Evolutionary conservation across 2,329 filamentous ascomycete species (phyloP).

Genomic region (Conoideocrella luteorostrata): DNA sequence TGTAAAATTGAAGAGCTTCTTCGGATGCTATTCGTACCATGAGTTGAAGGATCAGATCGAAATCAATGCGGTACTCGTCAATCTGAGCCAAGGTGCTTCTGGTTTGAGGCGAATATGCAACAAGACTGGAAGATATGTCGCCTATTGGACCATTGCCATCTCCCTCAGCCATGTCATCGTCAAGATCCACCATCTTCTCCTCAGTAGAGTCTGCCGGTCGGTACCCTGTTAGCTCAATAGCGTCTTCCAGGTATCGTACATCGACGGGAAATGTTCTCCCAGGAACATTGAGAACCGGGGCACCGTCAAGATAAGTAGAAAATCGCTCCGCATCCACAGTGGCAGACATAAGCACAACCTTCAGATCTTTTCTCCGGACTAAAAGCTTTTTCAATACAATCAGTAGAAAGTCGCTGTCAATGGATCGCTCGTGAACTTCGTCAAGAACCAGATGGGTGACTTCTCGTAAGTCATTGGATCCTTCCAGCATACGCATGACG

Average conservation of each 20-base stretch:
- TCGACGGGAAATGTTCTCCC: constrained; percentile 90
- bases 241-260: constrained; percentile 85
- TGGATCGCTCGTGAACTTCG: constrained; percentile 92
- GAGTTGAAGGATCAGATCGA: constrained; percentile 74
- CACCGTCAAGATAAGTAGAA: constrained; percentile 77
- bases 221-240: constrained; percentile 80
- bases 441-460: constrained; percentile 95
- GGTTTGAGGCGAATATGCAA: constrained; percentile 70
- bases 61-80: constrained; percentile 89
- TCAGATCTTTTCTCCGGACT: constrained; percentile 69
- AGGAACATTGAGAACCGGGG: constrained; percentile 83
- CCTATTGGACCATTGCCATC: constrained; percentile 46
- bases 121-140: constrained; percentile 58
- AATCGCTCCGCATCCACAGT: constrained; percentile 91
- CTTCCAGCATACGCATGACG: constrained; percentile 96
- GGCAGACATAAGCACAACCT: constrained; percentile 94
- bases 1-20: constrained; percentile 61
- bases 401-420: constrained; percentile 92
- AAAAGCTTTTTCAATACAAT: constrained; percentile 86
- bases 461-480: constrained; percentile 76
- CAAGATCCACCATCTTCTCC: constrained; percentile 54
- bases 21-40: constrained; percentile 69
- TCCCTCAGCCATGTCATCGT: constrained; percentile 51
- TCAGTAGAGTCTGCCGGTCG: constrained; percentile 36
- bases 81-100: constrained; percentile 67